Conservation (phyloP, 306 rosid species). For the Leucaena leucocephala region DNA sequence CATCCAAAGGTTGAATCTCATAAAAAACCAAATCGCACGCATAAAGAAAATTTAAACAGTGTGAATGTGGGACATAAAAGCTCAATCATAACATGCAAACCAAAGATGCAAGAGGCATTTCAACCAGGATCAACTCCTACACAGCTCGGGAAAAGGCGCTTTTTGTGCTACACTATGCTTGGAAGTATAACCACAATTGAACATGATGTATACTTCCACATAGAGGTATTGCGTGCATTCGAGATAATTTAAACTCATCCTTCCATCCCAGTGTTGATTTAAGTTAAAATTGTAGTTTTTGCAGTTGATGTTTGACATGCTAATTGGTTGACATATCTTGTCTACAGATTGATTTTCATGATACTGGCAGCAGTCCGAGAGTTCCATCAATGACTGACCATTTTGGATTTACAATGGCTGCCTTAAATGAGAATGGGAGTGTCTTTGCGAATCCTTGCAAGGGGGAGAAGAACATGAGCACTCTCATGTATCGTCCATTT, state of each 20-base stretch:
- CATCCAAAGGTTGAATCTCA: slow-evolving; percentile 59
- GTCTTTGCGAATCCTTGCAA: slow-evolving; percentile 93
- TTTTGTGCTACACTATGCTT: slow-evolving; percentile 93
- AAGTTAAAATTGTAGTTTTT: slow-evolving; percentile 1
- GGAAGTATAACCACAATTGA: slow-evolving; percentile 85
- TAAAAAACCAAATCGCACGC: slow-evolving; percentile 55
- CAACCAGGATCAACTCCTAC: slow-evolving; percentile 90
- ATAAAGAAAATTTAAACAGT: slow-evolving; percentile 51
- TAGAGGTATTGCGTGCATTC: slow-evolving; percentile 62
- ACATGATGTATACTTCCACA: slow-evolving; percentile 86
- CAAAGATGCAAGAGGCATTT: slow-evolving; percentile 83
- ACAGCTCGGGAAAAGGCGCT: slow-evolving; percentile 79
- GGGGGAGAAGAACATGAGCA: slow-evolving; percentile 92
- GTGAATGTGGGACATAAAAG: slow-evolving; percentile 48
- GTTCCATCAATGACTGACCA: slow-evolving; percentile 97
- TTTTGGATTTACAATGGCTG: slow-evolving; percentile 98
- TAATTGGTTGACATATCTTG: slow-evolving; percentile 29
- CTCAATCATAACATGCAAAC: slow-evolving; percentile 42
- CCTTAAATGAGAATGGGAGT: slow-evolving; percentile 77
- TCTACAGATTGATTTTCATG: slow-evolving; percentile 92
- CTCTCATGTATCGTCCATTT: slow-evolving; percentile 96
- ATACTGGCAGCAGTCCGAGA: slow-evolving; percentile 84
- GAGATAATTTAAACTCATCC: slow-evolving; percentile 24
- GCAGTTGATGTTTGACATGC: neutral
- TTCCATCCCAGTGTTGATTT: neutral